Conservation (phyloP, 108 stramenopile genomes). For the Conticribra weissflogii region DNA sequence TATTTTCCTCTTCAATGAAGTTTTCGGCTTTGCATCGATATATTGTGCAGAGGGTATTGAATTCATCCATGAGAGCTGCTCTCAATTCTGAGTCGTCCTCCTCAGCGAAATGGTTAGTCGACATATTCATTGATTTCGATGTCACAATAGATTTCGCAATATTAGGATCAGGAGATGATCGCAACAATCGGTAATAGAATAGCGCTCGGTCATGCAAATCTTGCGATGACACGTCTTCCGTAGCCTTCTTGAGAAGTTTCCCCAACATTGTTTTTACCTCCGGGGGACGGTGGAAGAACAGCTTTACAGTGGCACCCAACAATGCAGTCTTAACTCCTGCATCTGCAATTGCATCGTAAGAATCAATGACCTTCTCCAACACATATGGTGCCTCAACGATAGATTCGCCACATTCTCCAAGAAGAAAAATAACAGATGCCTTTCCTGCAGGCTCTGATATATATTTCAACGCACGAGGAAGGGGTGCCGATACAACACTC, state of each 20-base stretch:
- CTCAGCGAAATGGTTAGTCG: conserved; percentile 75
- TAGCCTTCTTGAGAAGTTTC: conserved; percentile 87
- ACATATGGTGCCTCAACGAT: conserved; percentile 96
- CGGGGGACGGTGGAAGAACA: conserved; percentile 98
- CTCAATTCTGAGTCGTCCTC: conserved; percentile 79
- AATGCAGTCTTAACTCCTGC: conserved; percentile 86
- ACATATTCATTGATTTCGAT: conserved; percentile 57
- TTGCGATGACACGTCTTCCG: conserved; percentile 90
- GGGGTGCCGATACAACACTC: conserved; percentile 79
- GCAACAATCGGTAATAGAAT: conserved; percentile 95
- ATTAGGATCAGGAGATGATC: conserved; percentile 77
- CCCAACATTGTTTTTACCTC: conserved; percentile 97
- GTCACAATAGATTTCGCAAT: conserved; percentile 71
- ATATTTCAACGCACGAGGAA: conserved; percentile 81
- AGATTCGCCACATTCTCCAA: conserved; percentile 96
- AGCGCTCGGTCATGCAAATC: conserved; percentile 98
- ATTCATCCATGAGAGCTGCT: conserved; percentile 89
- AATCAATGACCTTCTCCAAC: conserved; percentile 92
- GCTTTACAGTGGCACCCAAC: conserved; percentile 90
- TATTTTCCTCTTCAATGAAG: conserved; percentile 88
- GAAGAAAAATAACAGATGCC: conserved; percentile 91
- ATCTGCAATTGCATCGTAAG: conserved; percentile 69
- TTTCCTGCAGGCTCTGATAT: conserved; percentile 86
- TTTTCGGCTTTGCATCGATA: conserved; percentile 91
- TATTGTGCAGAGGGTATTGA: conserved; percentile 95